These are phyloP conservation scores for Zea luxurians DNA, from an alignment of 176 grass and related monocot species.

Conservation along the genomic window DNA sequence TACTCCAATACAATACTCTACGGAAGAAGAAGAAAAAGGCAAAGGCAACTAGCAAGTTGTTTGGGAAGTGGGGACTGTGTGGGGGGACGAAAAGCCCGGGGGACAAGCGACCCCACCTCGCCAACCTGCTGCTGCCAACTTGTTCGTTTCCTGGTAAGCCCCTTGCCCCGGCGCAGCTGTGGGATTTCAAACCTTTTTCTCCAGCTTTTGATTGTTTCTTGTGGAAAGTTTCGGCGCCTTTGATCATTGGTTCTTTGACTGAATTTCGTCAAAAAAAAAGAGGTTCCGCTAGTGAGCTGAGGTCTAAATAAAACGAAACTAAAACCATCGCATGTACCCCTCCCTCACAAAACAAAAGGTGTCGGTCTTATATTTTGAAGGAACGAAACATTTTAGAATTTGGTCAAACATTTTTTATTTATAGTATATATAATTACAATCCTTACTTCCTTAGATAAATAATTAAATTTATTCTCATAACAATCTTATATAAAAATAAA, in stretches of 20 bases:
- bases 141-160: background rate
- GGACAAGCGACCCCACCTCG: constrained; percentile 3
- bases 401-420: no score
- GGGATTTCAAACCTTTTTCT: background rate
- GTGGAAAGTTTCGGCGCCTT: constrained; percentile 26
- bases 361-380: no score
- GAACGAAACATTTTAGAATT: no score
- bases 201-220: constrained; percentile 15
- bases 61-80: constrained; percentile 44
- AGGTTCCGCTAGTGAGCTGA: background rate
- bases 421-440: no score
- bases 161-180: background rate
- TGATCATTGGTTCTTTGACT: constrained; percentile 12
- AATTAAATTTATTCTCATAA: no score
- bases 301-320: background rate
- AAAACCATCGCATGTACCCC: background rate
- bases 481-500: no score
- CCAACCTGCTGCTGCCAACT: constrained; percentile 34
- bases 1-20: background rate
- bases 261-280: constrained; percentile 6
- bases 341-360: no score
- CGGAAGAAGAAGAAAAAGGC: constrained; percentile 25
- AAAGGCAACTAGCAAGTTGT: constrained; percentile 21
- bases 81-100: background rate
- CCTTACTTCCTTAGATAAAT: no score